A percentile compares a stretch with the other conserved stretches of the same genome.
These are phyloP conservation scores for Corynespora cassiicola DNA, from an alignment of 2,329 filamentous ascomycete species.

Conservation along the genomic window DNA sequence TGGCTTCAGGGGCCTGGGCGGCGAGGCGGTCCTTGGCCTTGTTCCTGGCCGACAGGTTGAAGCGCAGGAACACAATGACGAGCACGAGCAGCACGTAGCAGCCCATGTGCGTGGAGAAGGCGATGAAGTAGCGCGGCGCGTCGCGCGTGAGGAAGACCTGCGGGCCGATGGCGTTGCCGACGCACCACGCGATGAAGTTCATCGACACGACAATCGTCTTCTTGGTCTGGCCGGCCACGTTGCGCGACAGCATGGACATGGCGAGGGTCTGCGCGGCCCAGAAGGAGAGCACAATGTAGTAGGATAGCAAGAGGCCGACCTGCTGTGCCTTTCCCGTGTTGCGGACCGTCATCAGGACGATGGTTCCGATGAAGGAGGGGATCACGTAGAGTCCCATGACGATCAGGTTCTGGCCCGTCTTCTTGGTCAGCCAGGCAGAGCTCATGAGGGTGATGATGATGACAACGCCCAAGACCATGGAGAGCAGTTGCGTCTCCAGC, in stretches of 20 bases:
- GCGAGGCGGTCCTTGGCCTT: conserved; percentile 60
- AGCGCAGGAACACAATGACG: conserved; percentile 64
- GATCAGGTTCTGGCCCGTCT: conserved; percentile 71
- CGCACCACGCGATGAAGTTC: conserved; percentile 74
- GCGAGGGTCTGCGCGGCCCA: conserved; percentile 75
- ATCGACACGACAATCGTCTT: conserved; percentile 71
- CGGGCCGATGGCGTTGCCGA: conserved; percentile 70
- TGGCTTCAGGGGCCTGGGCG: conserved; percentile 49
- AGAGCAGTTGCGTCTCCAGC: conserved; percentile 73
- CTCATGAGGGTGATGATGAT: conserved; percentile 74
- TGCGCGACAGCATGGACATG: conserved; percentile 72
- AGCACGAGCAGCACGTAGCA: conserved; percentile 69
- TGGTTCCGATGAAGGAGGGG: conserved; percentile 75
- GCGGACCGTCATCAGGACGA: conserved; percentile 72
- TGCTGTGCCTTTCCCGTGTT: conserved; percentile 65
- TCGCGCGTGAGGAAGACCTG: conserved; percentile 55
- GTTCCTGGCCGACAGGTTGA: conserved; percentile 65
- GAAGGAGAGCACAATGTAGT: conserved; percentile 80
- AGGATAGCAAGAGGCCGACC: conserved; percentile 72
- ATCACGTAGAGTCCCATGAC: conserved; percentile 71
- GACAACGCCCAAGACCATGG: conserved; percentile 77
- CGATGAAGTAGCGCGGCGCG: conserved; percentile 71
- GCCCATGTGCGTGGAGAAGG: conserved; percentile 72
- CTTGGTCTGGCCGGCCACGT: conserved; percentile 77
- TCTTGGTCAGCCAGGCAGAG: conserved; percentile 72